A percentile compares a stretch with the other conserved stretches of the same genome.
Conservation (phyloP, 352 stramenopile genomes). For the Phytopythium sindhum region DNA sequence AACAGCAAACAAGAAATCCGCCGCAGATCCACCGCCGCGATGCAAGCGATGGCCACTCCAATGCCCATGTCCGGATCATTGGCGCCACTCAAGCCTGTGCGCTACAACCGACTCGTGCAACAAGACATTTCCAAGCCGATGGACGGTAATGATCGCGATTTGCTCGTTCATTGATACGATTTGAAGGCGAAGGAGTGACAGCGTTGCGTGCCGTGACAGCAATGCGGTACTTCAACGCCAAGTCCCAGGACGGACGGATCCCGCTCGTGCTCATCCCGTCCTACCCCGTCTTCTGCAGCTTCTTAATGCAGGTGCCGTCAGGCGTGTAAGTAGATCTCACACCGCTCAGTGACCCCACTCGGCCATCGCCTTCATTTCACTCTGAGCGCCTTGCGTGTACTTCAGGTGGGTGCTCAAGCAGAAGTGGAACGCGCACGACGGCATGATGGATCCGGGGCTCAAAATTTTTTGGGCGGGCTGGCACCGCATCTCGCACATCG, state of each 20-base stretch:
- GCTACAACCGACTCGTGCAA: constrained; percentile 48
- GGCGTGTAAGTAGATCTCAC: constrained; percentile 28
- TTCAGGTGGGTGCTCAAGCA: constrained; percentile 77
- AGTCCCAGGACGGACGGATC: constrained; percentile 47
- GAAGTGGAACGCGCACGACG: constrained; percentile 77
- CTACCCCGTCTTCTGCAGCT: constrained; percentile 49
- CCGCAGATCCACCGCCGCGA: neutral
- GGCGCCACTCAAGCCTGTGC: neutral
- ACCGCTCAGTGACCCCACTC: neutral
- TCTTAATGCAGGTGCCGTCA: constrained; percentile 62
- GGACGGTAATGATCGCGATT: constrained; percentile 20
- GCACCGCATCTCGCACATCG: constrained; percentile 84
- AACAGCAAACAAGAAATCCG: neutral
- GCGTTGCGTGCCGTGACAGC: constrained; percentile 25
- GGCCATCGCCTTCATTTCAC: neutral
- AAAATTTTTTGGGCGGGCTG: constrained; percentile 77
- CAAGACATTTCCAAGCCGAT: constrained; percentile 49
- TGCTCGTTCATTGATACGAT: too few species aligned
- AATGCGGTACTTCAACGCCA: constrained; percentile 57
- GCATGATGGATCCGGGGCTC: constrained; percentile 76
- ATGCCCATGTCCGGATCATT: neutral
- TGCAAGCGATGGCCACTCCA: neutral
- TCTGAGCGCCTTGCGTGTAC: neutral
- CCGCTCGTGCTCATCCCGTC: constrained; percentile 59
- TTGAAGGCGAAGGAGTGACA: neutral